Conservation (phyloP, 2,329 filamentous ascomycete genomes). For the Xenoacremonium recifei region DNA sequence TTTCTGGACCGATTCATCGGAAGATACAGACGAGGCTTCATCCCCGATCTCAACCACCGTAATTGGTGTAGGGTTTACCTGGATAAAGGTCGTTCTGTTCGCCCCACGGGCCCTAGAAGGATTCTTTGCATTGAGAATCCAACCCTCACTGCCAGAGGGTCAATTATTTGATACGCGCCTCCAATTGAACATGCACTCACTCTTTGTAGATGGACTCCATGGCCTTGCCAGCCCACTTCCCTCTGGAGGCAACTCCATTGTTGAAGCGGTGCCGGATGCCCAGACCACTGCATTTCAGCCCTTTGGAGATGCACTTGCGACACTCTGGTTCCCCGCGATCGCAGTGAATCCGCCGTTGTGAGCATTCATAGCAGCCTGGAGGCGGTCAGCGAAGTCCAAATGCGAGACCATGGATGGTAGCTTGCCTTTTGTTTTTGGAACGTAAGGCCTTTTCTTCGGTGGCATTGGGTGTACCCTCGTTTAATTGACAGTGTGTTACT, state of each 20-base stretch:
- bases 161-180: too few species aligned
- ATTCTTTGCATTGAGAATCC: conserved; percentile 5
- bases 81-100: too few species aligned
- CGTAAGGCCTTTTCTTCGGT: neutral
- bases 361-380: conserved; percentile 22
- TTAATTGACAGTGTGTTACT: too few species aligned
- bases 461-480: too few species aligned
- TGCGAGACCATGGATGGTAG: too few species aligned
- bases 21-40: too few species aligned
- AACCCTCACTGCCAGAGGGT: conserved; percentile 5
- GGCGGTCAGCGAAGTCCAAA: neutral
- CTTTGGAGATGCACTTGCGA: conserved; percentile 18
- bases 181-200: conserved; percentile 4
- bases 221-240: conserved; percentile 25
- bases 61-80: too few species aligned
- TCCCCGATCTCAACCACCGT: too few species aligned
- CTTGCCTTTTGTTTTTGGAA: neutral
- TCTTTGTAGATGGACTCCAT: conserved; percentile 22
- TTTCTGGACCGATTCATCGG: too few species aligned
- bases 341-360: conserved; percentile 22
- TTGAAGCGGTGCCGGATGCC: conserved; percentile 25
- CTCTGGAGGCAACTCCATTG: conserved; percentile 22
- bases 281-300: conserved; percentile 21
- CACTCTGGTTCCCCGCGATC: conserved; percentile 20
- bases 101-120: too few species aligned